These are phyloP conservation scores for Avena sativa DNA, from an alignment of 176 grass and related monocot species.

Conservation along the genomic window DNA sequence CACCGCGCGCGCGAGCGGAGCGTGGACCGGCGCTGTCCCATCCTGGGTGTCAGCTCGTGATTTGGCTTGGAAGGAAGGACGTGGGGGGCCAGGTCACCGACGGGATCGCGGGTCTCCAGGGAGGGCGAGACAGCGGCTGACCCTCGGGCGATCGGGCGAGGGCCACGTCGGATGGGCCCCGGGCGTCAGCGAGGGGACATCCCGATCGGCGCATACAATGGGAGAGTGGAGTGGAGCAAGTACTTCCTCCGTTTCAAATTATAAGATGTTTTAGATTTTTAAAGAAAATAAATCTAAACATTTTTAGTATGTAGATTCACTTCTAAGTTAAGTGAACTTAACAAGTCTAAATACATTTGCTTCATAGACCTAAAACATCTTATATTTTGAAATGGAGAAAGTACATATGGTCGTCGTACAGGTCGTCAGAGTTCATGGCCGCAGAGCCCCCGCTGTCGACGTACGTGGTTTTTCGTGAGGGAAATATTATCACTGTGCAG, in stretches of 20 bases:
- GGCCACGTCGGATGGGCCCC: background rate
- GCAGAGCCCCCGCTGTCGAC: too few relatives aligned
- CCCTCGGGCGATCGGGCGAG: background rate
- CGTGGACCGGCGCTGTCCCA: background rate
- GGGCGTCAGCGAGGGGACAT: background rate
- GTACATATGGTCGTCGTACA: background rate
- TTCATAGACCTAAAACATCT: too few relatives aligned
- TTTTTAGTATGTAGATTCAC: too few relatives aligned
- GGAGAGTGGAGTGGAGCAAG: conserved; percentile 13
- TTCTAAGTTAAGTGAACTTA: too few relatives aligned
- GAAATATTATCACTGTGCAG: background rate
- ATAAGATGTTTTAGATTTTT: too few relatives aligned
- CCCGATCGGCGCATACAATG: background rate
- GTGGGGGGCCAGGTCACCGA: background rate
- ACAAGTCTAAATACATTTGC: too few relatives aligned
- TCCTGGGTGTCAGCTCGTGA: background rate
- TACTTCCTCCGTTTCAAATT: too few relatives aligned
- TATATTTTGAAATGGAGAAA: too few relatives aligned
- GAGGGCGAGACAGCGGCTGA: conserved; percentile 38
- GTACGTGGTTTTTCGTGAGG: background rate
- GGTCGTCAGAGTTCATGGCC: too few relatives aligned
- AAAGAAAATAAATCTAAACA: too few relatives aligned
- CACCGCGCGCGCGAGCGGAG: conserved; percentile 2
- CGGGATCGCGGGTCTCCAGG: background rate
- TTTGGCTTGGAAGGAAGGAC: background rate